Evolutionary conservation across 805 yeast genomes (phyloP).

Genomic region (Wickerhamiella allomyrinae): DNA sequence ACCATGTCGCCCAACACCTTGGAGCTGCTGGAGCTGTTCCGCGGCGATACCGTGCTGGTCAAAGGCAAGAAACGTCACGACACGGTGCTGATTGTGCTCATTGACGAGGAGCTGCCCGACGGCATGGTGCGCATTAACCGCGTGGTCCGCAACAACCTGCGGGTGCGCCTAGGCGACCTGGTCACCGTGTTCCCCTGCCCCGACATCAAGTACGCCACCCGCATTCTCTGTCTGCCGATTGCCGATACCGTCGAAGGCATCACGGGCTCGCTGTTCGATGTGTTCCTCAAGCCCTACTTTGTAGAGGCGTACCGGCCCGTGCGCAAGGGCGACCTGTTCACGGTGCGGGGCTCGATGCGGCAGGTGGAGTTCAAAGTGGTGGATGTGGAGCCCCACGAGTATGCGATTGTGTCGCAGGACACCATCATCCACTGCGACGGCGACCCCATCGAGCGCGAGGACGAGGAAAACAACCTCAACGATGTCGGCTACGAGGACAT

Average conservation of each 20-base stretch:
- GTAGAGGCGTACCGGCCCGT: conserved; percentile 99
- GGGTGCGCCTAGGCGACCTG: conserved; percentile 88
- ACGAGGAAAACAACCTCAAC: conserved; percentile 88
- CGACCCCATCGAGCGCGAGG: conserved; percentile 96
- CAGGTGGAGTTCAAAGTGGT: conserved; percentile 98
- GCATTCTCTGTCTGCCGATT: conserved; percentile 90
- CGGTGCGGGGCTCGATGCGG: conserved; percentile 98
- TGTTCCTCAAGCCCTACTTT: conserved; percentile 91
- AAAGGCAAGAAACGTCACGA: conserved; percentile 98
- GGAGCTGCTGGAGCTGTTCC: conserved; percentile 86
- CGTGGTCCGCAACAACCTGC: conserved; percentile 86
- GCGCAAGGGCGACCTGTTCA: conserved; percentile 90
- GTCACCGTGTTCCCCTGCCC: conserved; percentile 90
- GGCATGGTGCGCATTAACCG: conserved; percentile 91
- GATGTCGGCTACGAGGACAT: conserved; percentile 98
- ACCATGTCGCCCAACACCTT: conserved; percentile 89
- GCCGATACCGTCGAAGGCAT: conserved; percentile 97
- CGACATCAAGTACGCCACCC: conserved; percentile 89
- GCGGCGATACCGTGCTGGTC: conserved; percentile 95
- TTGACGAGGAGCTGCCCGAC: conserved; percentile 93
- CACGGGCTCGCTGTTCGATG: conserved; percentile 92
- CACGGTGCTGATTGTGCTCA: conserved; percentile 87
- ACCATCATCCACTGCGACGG: conserved; percentile 98
- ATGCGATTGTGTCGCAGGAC: conserved; percentile 96
- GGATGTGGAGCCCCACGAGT: conserved; percentile 94